Evolutionary conservation across 1,139 yeast genomes (phyloP).

Genomic region (Candida sanyaensis): DNA sequence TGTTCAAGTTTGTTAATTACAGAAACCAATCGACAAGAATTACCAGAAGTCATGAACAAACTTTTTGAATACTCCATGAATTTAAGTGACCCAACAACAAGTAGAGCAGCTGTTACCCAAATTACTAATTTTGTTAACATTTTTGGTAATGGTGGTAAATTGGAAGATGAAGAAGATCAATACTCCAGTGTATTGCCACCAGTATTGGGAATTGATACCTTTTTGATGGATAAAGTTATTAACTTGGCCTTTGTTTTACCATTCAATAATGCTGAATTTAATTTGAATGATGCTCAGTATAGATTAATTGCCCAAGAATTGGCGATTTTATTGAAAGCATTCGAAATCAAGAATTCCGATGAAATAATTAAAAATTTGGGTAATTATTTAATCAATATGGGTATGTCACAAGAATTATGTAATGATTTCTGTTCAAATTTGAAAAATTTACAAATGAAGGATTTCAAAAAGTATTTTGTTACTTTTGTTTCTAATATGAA

Average conservation of each 20-base stretch:
- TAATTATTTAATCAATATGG: slow-evolving; percentile 58
- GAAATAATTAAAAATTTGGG: slow-evolving; percentile 53
- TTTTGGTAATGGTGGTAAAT: slow-evolving; percentile 62
- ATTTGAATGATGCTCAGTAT: slow-evolving; percentile 76
- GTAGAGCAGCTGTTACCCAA: slow-evolving; percentile 71
- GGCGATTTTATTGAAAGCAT: slow-evolving; percentile 65
- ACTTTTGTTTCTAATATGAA: slow-evolving; percentile 53
- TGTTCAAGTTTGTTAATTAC: slow-evolving; percentile 76
- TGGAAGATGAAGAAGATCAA: slow-evolving; percentile 53
- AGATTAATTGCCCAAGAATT: slow-evolving; percentile 76
- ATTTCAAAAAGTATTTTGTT: slow-evolving; percentile 65
- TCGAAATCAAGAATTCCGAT: slow-evolving; percentile 45
- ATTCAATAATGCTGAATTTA: slow-evolving; percentile 64
- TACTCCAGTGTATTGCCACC: slow-evolving; percentile 56
- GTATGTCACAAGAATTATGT: slow-evolving; percentile 56
- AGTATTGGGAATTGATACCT: slow-evolving; percentile 72
- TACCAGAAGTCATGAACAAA: slow-evolving; percentile 65
- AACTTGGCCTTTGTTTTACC: slow-evolving; percentile 79
- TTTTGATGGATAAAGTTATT: slow-evolving; percentile 67
- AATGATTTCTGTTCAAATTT: slow-evolving; percentile 60
- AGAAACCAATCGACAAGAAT: slow-evolving; percentile 59
- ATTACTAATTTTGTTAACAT: slow-evolving; percentile 65
- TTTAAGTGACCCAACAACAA: slow-evolving; percentile 51
- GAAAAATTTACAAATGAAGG: slow-evolving; percentile 54
- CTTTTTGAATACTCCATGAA: slow-evolving; percentile 70